Evolutionary conservation across 371 early-diverging fungal genomes (phyloP), one percentile per base, ranked within the genome.

Genomic region (Mortierella sp.): DNA sequence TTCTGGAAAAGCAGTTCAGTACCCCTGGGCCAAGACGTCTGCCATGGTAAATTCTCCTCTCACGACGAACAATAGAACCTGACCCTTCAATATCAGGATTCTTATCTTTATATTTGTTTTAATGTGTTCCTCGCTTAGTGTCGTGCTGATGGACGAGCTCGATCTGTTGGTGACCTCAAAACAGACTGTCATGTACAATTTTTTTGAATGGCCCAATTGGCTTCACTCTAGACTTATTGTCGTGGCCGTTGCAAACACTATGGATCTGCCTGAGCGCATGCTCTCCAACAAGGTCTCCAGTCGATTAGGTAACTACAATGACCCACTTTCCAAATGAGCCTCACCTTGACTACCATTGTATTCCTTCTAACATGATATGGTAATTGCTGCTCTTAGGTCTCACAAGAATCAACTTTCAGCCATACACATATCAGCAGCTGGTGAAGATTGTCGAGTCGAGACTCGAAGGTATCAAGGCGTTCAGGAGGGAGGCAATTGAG

Each of bases 171-270:
- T 98, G 10, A 98, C 96, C 0, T 95, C 96, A 75, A 97, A 95
- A 57, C 99, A 99, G 82, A 92, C 93, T 0, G 95, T 99, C 78
- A 95, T 99, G 92, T 99, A 99, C 91, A 99, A 99, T 85, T 96
- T 99, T 82, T 97, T 99, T 80, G 98, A 99, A 75, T 98, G 99
- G 97, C 98, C 99, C 2, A 97, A 95, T 76, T 90, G 94, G 65
- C 91, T 93, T 2, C 89, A 95, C 72, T 96, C 98, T 6, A 90
- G 94, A 70, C 88, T 99, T 21, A 94, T 99, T 75, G 95, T 99
- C 0, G 92, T 99, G 28, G 98, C 99, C 0, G 96, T 99, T 68
- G 99, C 99, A 42, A 99, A 99, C 84, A 99, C 99, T 0, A 99
- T 99, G 97, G 99, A 99, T 87, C 90, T 99, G 42, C 99, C 99